These are phyloP conservation scores for Naganishia vishniacii DNA, from an alignment of 768 basidiomycete genomes.

Conservation along the genomic window DNA sequence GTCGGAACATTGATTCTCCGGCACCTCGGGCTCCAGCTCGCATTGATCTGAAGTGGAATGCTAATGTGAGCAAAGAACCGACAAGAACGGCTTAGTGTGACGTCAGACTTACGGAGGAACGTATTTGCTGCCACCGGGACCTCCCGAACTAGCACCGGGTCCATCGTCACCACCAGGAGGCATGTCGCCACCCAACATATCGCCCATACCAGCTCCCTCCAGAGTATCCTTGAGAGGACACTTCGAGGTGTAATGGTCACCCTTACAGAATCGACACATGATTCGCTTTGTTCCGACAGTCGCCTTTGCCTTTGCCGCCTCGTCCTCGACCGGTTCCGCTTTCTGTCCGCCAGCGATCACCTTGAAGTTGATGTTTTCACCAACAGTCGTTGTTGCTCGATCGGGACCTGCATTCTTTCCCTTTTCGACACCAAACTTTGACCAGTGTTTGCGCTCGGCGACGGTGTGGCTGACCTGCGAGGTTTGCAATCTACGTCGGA, in stretches of 20 bases:
- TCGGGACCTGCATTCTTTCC: conserved; percentile 84
- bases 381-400: conserved; percentile 80
- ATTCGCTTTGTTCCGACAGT: conserved; percentile 69
- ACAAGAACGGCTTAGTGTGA: no score
- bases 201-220: conserved; percentile 58
- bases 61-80: conserved; percentile 15
- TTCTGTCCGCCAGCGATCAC: conserved; percentile 56
- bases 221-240: conserved; percentile 97
- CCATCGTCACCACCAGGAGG: conserved; percentile 27
- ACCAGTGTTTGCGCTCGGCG: conserved; percentile 87
- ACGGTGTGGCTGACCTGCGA: conserved; percentile 88
- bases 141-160: conserved; percentile 39
- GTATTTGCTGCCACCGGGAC: conserved; percentile 67
- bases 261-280: conserved; percentile 86
- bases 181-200: conserved; percentile 53
- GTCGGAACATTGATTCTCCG: conserved; percentile 71
- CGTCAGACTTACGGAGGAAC: conserved; percentile 61
- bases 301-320: conserved; percentile 60
- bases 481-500: conserved; percentile 79
- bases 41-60: conserved; percentile 55
- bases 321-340: conserved; percentile 62
- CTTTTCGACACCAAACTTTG: conserved; percentile 82
- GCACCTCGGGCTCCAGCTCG: conserved; percentile 60
- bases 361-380: conserved; percentile 64
- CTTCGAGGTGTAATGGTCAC: conserved; percentile 94